Percentiles rank a stretch among this genome's conserved stretches.
Evolutionary conservation across 768 basidiomycete genomes (phyloP).

Genomic region (Mycena venus): DNA sequence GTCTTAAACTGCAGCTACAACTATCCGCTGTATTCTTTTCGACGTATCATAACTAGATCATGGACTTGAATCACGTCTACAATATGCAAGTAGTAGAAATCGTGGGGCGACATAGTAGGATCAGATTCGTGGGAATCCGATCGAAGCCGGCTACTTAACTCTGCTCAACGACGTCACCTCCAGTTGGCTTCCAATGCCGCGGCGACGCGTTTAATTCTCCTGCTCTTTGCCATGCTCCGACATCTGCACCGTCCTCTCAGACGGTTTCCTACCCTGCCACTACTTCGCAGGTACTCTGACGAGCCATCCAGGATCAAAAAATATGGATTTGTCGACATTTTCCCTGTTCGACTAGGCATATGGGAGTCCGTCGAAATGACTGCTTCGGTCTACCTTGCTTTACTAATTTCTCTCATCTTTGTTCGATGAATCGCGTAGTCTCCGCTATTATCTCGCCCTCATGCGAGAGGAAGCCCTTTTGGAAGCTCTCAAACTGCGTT

Average conservation of each 20-base stretch:
- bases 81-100: too few relatives aligned
- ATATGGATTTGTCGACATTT: neutral
- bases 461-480: slow-evolving; percentile 41
- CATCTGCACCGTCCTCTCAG: neutral
- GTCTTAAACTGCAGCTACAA: too few relatives aligned
- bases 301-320: neutral
- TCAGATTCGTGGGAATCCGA: too few relatives aligned
- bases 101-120: too few relatives aligned
- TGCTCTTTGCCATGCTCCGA: neutral
- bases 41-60: too few relatives aligned
- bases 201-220: too few relatives aligned
- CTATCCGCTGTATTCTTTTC: too few relatives aligned
- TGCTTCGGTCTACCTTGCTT: too few relatives aligned
- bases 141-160: too few relatives aligned
- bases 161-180: too few relatives aligned
- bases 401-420: neutral
- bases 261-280: neutral
- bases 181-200: too few relatives aligned
- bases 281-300: neutral
- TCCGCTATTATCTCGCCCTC: neutral
- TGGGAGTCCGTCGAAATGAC: slow-evolving; percentile 17
- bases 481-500: slow-evolving; percentile 54
- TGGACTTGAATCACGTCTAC: too few relatives aligned
- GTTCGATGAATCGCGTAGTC: neutral
- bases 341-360: neutral